Conservation (phyloP, 1,284 basidiomycete species). For the Rhodotorula sp. region DNA sequence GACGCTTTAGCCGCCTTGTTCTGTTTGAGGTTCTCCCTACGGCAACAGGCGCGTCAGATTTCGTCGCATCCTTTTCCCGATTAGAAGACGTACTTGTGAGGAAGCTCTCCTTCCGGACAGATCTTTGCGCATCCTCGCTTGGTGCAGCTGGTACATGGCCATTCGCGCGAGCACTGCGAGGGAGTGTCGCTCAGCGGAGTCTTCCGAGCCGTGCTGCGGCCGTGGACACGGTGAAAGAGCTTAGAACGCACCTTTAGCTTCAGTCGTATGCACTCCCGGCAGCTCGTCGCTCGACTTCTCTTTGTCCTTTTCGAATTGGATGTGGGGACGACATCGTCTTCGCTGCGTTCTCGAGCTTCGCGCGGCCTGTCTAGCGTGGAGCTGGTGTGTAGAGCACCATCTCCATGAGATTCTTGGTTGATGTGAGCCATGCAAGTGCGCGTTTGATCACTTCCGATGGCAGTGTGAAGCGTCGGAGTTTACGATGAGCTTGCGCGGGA, state of each 20-base stretch:
- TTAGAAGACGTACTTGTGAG: background rate
- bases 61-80: background rate
- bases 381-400: too few species aligned
- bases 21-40: background rate
- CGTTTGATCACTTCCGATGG: too few species aligned
- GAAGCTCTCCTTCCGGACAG: constrained; percentile 35
- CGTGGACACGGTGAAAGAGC: background rate
- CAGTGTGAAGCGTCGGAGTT: too few species aligned
- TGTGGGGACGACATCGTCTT: background rate
- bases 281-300: constrained; percentile 17
- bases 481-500: too few species aligned
- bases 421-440: too few species aligned
- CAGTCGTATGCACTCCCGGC: constrained; percentile 40
- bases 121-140: constrained; percentile 38
- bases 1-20: too few species aligned
- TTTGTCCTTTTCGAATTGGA: background rate
- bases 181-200: background rate
- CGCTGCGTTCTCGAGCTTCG: too few species aligned
- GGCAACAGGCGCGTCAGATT: background rate
- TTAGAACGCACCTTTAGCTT: constrained; percentile 40
- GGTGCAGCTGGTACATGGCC: constrained; percentile 41
- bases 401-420: too few species aligned
- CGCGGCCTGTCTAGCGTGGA: too few species aligned
- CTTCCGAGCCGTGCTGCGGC: too few species aligned
- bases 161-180: constrained; percentile 39